Percentiles rank a stretch among this genome's conserved stretches.
phyloP scores from a whole-genome alignment of 83 land plant genomes.

The Larix sibirica region DNA sequence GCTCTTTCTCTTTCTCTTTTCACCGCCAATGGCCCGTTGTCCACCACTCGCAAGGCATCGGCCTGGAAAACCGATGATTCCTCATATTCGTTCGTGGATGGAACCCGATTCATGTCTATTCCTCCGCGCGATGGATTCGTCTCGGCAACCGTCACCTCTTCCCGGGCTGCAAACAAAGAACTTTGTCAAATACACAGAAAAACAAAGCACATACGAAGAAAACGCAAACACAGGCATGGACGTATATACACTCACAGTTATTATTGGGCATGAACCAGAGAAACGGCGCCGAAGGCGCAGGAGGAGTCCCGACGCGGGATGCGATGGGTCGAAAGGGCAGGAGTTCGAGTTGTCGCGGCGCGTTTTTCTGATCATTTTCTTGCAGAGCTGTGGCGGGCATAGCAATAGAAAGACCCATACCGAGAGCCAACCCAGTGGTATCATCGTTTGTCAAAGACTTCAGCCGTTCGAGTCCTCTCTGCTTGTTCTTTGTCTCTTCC shows the following conservation, averaged over 20 bases:
- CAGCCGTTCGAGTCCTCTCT: slow-evolving; percentile 2
- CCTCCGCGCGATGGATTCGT: neutral
- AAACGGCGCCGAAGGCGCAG: neutral
- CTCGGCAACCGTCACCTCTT: slow-evolving; percentile 16
- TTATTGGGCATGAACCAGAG: neutral
- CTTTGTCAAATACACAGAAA: neutral
- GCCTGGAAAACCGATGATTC: neutral
- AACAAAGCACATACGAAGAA: neutral
- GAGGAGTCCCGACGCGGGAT: neutral
- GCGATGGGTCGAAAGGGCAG: slow-evolving; percentile 11
- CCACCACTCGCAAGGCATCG: neutral
- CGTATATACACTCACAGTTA: slow-evolving; percentile 8
- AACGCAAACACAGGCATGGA: neutral
- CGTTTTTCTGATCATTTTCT: neutral
- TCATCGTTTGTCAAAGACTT: neutral
- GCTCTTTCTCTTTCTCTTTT: slow-evolving; percentile 11
- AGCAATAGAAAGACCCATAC: slow-evolving; percentile 1
- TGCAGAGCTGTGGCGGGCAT: neutral
- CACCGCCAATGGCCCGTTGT: neutral
- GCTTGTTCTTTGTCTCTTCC: slow-evolving; percentile 9
- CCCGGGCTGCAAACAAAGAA: neutral
- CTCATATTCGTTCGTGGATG: neutral
- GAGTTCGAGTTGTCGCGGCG: neutral
- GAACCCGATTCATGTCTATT: slow-evolving; percentile 9
- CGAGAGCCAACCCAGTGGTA: neutral